Evolutionary conservation across 768 basidiomycete genomes (phyloP).

Genomic region (Russula sp.): DNA sequence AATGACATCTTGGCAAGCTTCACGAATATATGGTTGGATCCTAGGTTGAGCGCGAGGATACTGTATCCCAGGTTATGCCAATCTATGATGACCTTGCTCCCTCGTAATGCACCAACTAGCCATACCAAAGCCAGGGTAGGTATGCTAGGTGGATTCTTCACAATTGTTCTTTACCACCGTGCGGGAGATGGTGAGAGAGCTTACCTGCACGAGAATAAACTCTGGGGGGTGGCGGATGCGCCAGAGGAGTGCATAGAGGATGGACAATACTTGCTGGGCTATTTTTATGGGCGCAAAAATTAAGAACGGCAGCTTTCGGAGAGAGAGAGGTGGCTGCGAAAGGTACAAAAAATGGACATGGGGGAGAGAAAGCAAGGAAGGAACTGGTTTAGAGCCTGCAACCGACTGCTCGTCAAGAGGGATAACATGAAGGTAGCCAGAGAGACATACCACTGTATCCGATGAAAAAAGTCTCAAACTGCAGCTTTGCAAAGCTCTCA

Average conservation of each 20-base stretch:
- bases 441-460: conserved; percentile 70
- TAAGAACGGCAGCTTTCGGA: conserved; percentile 55
- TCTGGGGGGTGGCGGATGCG: conserved; percentile 63
- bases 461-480: conserved; percentile 73
- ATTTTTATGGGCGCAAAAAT: conserved; percentile 81
- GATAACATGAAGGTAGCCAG: neutral
- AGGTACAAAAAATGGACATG: conserved; percentile 64
- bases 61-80: conserved; percentile 99
- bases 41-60: conserved; percentile 82
- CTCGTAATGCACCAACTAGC: conserved; percentile 57
- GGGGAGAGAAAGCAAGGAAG: conserved; percentile 62
- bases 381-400: conserved; percentile 70
- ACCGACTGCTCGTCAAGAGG: neutral
- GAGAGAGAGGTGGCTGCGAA: conserved; percentile 49
- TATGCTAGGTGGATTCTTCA: conserved; percentile 92
- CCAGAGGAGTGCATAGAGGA: conserved; percentile 58
- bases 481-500: conserved; percentile 78
- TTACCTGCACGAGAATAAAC: conserved; percentile 85
- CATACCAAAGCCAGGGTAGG: conserved; percentile 87
- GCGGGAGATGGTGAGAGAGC: conserved; percentile 25
- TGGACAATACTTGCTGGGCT: conserved; percentile 53
- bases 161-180: conserved; percentile 7
- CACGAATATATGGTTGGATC: conserved; percentile 61
- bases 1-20: conserved; percentile 64
- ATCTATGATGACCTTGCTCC: conserved; percentile 89